A percentile compares a stretch with the other conserved stretches of the same genome.
Evolutionary conservation across 2,329 filamentous ascomycete species (phyloP).

Genomic region (Mycosphaerella sp.): DNA sequence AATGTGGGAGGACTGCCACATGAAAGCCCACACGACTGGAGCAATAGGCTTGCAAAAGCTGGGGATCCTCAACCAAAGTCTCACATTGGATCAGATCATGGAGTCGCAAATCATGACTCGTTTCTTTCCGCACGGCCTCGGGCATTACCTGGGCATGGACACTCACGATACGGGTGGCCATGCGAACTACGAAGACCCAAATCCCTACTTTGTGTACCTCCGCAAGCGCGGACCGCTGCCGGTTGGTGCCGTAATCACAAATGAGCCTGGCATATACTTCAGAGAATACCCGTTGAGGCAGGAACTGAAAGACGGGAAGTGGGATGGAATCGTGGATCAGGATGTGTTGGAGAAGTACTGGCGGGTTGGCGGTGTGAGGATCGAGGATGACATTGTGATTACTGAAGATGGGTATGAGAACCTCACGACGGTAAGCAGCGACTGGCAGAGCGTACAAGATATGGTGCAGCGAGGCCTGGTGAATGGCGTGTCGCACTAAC

Average conservation of each 20-base stretch:
- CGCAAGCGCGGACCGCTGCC: constrained; percentile 54
- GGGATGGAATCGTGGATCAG: constrained; percentile 60
- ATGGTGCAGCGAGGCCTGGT: constrained; percentile 15
- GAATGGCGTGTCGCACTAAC: constrained; percentile 6
- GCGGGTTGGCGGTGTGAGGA: constrained; percentile 78
- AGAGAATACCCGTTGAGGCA: constrained; percentile 66
- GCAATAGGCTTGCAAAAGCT: constrained; percentile 71
- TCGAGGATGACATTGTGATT: constrained; percentile 82
- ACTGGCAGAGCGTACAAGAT: constrained; percentile 37
- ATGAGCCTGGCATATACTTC: constrained; percentile 87
- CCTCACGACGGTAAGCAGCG: constrained; percentile 68
- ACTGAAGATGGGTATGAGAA: constrained; percentile 76
- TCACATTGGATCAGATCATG: constrained; percentile 40
- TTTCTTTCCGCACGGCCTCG: constrained; percentile 48
- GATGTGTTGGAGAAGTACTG: constrained; percentile 63
- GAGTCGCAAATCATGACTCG: constrained; percentile 42
- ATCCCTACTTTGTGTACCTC: constrained; percentile 81
- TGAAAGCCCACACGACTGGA: constrained; percentile 71
- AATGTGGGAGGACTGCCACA: constrained; percentile 74
- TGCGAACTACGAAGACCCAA: constrained; percentile 56
- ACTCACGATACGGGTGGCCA: constrained; percentile 48
- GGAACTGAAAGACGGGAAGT: constrained; percentile 56
- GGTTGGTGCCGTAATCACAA: constrained; percentile 73
- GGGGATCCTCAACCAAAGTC: constrained; percentile 55
- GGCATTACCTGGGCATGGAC: constrained; percentile 49